These are phyloP conservation scores for Tetrahymena thermophila DNA, from an alignment of 73 alveolate genomes.

Conservation along the genomic window DNA sequence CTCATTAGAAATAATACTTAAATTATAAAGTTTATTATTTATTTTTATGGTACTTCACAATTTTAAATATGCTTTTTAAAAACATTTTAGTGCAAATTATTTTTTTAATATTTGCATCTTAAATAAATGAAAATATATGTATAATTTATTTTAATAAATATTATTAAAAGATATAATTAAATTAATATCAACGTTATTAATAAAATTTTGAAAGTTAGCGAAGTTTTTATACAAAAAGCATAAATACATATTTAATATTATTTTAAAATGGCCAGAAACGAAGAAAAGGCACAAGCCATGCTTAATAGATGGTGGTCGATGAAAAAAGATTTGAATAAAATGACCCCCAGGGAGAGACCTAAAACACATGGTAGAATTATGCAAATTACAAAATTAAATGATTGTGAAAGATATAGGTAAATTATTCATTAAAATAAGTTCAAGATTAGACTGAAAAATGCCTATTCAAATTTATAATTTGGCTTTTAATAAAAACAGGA, in stretches of 20 bases:
- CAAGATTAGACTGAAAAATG: constrained; percentile 21
- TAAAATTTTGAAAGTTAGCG: background rate
- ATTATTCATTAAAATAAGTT: constrained; percentile 26
- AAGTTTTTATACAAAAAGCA: background rate
- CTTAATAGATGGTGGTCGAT: constrained; percentile 91
- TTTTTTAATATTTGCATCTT: background rate
- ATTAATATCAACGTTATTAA: background rate
- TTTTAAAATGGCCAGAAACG: constrained; percentile 62
- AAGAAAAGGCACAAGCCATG: constrained; percentile 93
- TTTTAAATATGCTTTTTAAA: too few relatives aligned
- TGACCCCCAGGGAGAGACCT: constrained; percentile 70
- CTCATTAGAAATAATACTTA: too few relatives aligned
- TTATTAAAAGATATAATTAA: background rate
- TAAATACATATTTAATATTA: background rate
- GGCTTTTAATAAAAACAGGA: background rate
- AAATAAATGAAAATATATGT: background rate
- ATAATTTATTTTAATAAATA: too few relatives aligned
- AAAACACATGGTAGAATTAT: constrained; percentile 35
- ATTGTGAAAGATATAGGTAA: constrained; percentile 18
- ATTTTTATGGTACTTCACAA: background rate
- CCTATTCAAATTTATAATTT: background rate
- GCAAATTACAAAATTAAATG: constrained; percentile 4
- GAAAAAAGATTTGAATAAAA: constrained; percentile 70
- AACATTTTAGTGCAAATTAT: too few relatives aligned
- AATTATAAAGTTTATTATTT: too few relatives aligned